Conservation (phyloP, 352 stramenopile species). For the Pythium oligandrum region DNA sequence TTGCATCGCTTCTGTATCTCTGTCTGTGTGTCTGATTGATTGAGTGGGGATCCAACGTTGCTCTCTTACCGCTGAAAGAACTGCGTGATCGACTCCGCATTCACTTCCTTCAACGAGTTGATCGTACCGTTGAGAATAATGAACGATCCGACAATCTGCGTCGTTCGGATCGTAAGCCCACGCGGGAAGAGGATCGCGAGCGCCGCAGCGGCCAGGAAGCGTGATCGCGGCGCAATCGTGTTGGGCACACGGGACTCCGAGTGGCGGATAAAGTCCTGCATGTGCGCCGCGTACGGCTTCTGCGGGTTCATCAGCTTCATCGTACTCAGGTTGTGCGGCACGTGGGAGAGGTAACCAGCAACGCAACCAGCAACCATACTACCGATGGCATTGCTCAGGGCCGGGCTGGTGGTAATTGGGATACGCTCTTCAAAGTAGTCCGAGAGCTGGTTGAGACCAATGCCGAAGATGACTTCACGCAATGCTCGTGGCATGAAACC, state of each 20-base stretch:
- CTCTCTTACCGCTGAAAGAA: slow-evolving; percentile 24
- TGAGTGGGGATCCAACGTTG: neutral
- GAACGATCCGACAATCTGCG: slow-evolving; percentile 91
- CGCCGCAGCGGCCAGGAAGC: slow-evolving; percentile 57
- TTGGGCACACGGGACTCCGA: slow-evolving; percentile 76
- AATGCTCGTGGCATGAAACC: slow-evolving; percentile 79
- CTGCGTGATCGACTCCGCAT: slow-evolving; percentile 46
- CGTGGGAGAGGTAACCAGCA: slow-evolving; percentile 91
- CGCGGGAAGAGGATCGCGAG: slow-evolving; percentile 86
- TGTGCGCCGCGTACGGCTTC: slow-evolving; percentile 78
- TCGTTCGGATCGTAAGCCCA: slow-evolving; percentile 85
- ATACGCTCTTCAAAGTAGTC: slow-evolving; percentile 93
- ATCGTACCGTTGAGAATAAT: slow-evolving; percentile 93
- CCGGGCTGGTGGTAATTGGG: slow-evolving; percentile 51
- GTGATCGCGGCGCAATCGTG: slow-evolving; percentile 65
- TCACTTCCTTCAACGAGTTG: slow-evolving; percentile 84
- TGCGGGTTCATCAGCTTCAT: slow-evolving; percentile 94
- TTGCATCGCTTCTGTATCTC: neutral
- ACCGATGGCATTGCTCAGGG: slow-evolving; percentile 85
- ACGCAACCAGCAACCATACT: slow-evolving; percentile 88
- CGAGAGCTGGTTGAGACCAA: slow-evolving; percentile 91
- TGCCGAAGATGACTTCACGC: slow-evolving; percentile 92
- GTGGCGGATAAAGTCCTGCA: slow-evolving; percentile 82
- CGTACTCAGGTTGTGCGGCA: slow-evolving; percentile 95
- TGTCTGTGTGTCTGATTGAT: slow-evolving; percentile 6